These are phyloP conservation scores for Yamadazyma sp. DNA, from an alignment of 1,139 yeast species.

Conservation along the genomic window DNA sequence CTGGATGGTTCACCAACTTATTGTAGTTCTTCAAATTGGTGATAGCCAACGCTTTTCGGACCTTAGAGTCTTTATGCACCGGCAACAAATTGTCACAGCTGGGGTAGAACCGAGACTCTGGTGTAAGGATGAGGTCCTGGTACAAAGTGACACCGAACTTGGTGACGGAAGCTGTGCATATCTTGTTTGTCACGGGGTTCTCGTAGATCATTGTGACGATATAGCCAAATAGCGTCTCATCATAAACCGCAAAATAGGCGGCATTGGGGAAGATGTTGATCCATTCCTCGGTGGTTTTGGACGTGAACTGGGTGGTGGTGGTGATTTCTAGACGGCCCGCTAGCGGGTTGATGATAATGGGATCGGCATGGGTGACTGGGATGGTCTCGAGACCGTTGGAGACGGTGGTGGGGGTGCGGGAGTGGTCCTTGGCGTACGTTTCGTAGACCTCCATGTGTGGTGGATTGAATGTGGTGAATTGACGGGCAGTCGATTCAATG, in stretches of 20 bases:
- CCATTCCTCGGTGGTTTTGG: constrained; percentile 32
- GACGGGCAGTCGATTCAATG: too few relatives aligned
- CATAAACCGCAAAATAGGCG: constrained; percentile 56
- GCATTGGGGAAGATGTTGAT: constrained; percentile 46
- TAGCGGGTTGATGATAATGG: constrained; percentile 18
- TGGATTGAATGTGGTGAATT: too few relatives aligned
- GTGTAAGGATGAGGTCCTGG: constrained; percentile 58
- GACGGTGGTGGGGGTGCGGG: not conserved
- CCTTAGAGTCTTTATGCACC: constrained; percentile 53
- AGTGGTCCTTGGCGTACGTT: constrained; percentile 1
- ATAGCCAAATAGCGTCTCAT: constrained; percentile 50
- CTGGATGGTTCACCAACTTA: constrained; percentile 32
- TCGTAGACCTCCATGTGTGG: constrained; percentile 1
- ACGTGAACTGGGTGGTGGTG: constrained; percentile 14
- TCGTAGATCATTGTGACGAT: constrained; percentile 55
- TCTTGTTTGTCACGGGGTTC: constrained; percentile 42
- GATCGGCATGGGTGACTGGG: not conserved
- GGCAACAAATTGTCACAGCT: constrained; percentile 71
- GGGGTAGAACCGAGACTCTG: constrained; percentile 69
- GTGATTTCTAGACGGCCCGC: constrained; percentile 20
- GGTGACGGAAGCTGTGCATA: constrained; percentile 65
- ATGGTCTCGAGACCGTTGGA: not conserved
- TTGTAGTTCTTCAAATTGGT: constrained; percentile 69
- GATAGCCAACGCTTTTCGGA: constrained; percentile 75
- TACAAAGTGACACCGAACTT: constrained; percentile 68